Evolutionary conservation across 495 filamentous ascomycete species (phyloP).

Genomic region (Aspergillus leporis): DNA sequence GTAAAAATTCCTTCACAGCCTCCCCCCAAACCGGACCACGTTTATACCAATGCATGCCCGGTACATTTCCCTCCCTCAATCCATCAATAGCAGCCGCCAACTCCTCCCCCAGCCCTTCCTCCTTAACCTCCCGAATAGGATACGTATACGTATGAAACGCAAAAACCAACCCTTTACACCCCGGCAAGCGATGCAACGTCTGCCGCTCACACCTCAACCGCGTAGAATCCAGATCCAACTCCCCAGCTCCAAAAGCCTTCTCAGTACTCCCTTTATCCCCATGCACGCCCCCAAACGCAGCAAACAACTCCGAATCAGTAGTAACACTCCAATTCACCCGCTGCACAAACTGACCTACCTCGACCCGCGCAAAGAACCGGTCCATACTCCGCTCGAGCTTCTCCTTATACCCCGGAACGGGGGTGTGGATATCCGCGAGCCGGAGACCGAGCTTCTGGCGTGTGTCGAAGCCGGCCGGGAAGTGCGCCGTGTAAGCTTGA

Average conservation of each 20-base stretch:
- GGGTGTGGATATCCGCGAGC: constrained; percentile 67
- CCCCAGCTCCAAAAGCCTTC: constrained; percentile 37
- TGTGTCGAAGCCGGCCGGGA: constrained; percentile 71
- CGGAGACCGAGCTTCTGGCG: constrained; percentile 60
- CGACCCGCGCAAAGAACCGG: constrained; percentile 61
- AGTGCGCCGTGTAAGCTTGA: constrained; percentile 69
- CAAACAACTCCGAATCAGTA: constrained; percentile 56
- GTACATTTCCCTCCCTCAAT: constrained; percentile 65
- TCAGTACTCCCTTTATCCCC: constrained; percentile 43
- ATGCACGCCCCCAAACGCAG: constrained; percentile 43
- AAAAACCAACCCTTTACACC: constrained; percentile 68
- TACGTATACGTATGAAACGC: constrained; percentile 81
- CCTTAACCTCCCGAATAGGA: constrained; percentile 64
- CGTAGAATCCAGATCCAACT: constrained; percentile 55
- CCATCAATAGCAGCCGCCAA: constrained; percentile 74
- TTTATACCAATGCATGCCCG: constrained; percentile 70
- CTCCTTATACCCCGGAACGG: constrained; percentile 66
- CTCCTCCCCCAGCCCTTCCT: constrained; percentile 63
- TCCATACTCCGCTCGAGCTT: constrained; percentile 79
- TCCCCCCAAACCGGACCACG: constrained; percentile 66
- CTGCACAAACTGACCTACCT: constrained; percentile 40
- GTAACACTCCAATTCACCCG: constrained; percentile 64
- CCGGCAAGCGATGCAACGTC: constrained; percentile 70
- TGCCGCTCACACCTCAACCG: constrained; percentile 70
- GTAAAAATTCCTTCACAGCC: constrained; percentile 59